Conservation (phyloP, 176 grass and related monocot species). For the Bolboschoenus planiculmis region DNA sequence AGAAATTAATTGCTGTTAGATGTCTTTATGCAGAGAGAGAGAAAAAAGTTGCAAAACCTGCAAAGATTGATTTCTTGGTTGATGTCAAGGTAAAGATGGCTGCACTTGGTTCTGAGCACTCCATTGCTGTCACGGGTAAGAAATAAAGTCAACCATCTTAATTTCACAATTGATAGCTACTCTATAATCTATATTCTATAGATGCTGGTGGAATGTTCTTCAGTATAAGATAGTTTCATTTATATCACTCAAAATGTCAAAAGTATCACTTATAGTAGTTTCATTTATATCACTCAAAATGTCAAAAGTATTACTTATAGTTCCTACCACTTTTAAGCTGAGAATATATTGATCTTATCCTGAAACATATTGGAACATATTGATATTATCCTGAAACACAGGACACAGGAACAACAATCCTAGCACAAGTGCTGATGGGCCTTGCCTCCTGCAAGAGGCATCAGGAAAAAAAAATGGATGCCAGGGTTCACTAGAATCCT, state of each 20-base stretch:
- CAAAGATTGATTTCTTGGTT: conserved; percentile 66
- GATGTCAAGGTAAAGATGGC: conserved; percentile 55
- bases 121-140: conserved; percentile 74
- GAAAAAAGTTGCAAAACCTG: conserved; percentile 52
- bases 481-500: background rate
- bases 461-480: background rate
- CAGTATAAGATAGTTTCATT: background rate
- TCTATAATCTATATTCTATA: background rate
- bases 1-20: background rate
- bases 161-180: background rate
- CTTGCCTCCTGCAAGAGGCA: background rate
- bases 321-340: background rate
- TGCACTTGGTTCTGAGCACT: conserved; percentile 88
- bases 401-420: background rate
- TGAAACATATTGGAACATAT: background rate
- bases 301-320: background rate
- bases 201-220: background rate
- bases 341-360: background rate
- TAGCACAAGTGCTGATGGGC: background rate
- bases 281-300: background rate
- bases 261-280: conserved; percentile 5
- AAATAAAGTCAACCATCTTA: background rate
- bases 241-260: background rate
- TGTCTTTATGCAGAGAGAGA: conserved; percentile 42
- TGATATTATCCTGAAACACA: background rate